Evolutionary conservation across 495 filamentous ascomycete species (phyloP).

Genomic region (Clohesyomyces aquaticus): DNA sequence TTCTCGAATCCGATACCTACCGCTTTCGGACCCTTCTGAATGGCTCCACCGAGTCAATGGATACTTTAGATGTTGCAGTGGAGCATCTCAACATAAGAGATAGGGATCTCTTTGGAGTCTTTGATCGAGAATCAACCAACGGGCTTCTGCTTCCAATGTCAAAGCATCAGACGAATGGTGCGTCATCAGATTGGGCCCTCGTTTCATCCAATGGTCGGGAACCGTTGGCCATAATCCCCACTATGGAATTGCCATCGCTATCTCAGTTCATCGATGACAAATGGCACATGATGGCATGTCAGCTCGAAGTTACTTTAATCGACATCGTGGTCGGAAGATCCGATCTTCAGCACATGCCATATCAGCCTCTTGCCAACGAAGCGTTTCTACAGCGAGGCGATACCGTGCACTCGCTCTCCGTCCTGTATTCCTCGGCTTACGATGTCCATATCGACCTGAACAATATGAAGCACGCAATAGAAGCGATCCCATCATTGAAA

Average conservation of each 20-base stretch:
- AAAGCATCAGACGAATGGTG: background rate
- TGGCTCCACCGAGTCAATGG: conserved; percentile 33
- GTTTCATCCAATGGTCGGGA: background rate
- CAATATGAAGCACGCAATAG: conserved; percentile 36
- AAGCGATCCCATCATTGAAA: conserved; percentile 15
- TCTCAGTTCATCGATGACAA: background rate
- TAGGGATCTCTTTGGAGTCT: conserved; percentile 50
- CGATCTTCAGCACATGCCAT: conserved; percentile 43
- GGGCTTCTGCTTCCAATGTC: conserved; percentile 19
- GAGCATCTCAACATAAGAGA: conserved; percentile 63
- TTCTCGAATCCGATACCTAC: conserved; percentile 55
- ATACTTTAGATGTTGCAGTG: conserved; percentile 49
- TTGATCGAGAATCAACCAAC: conserved; percentile 42
- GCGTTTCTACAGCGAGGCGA: conserved; percentile 50
- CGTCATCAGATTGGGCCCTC: background rate
- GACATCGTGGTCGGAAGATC: background rate
- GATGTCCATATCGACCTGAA: conserved; percentile 57
- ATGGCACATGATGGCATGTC: background rate
- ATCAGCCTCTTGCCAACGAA: conserved; percentile 71
- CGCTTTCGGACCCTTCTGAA: conserved; percentile 52
- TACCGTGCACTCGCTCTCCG: conserved; percentile 38
- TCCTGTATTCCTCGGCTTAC: conserved; percentile 55
- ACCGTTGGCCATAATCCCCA: too few species aligned
- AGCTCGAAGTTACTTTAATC: background rate
- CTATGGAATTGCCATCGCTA: background rate